Evolutionary conservation across 768 basidiomycete genomes (phyloP).

Genomic region (Phaeotremella skinneri): DNA sequence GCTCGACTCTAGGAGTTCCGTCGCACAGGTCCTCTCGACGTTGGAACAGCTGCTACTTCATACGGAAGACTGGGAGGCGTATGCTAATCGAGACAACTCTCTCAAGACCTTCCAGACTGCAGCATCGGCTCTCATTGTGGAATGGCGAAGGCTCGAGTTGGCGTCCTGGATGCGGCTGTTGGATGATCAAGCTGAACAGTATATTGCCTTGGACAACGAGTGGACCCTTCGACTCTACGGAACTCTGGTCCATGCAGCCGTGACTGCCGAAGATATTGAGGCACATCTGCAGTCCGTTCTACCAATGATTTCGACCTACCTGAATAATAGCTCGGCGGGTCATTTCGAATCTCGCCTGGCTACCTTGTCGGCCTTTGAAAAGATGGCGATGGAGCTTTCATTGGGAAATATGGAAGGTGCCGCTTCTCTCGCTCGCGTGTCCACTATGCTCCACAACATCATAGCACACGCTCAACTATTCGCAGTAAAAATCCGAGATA

Average conservation of each 20-base stretch:
- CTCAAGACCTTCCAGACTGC: conserved; percentile 66
- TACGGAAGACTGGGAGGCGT: conserved; percentile 94
- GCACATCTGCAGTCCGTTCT: conserved; percentile 67
- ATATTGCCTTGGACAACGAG: conserved; percentile 57
- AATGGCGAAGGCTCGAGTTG: conserved; percentile 87
- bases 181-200: conserved; percentile 62
- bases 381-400: conserved; percentile 55
- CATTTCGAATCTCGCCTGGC: conserved; percentile 70
- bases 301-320: conserved; percentile 75
- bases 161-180: conserved; percentile 80
- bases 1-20: conserved; percentile 64
- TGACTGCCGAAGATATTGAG: conserved; percentile 46
- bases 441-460: conserved; percentile 63
- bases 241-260: conserved; percentile 63
- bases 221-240: conserved; percentile 96
- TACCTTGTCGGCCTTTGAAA: conserved; percentile 67
- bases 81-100: conserved; percentile 85
- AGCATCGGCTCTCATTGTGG: conserved; percentile 71
- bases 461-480: conserved; percentile 66
- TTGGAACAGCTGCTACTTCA: conserved; percentile 81
- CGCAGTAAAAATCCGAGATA: conserved; percentile 55
- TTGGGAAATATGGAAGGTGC: conserved; percentile 45
- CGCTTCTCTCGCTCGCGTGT: conserved; percentile 57
- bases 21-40: conserved; percentile 76
- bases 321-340: conserved; percentile 73